Conservation (phyloP, 768 basidiomycete species). For the Podaxis sp. region DNA sequence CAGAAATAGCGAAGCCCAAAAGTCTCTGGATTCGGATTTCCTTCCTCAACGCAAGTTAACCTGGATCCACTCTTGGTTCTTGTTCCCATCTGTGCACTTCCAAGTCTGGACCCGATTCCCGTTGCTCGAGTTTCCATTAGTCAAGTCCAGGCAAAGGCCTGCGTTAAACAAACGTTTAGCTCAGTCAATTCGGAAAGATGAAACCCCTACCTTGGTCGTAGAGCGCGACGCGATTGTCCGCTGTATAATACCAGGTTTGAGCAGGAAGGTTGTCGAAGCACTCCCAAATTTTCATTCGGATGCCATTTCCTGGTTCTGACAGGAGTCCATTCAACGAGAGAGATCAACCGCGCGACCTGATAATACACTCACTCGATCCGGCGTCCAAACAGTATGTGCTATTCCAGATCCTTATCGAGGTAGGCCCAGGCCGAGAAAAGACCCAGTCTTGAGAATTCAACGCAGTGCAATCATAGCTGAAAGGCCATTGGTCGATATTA, state of each 20-base stretch:
- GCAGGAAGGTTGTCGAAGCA: constrained; percentile 22
- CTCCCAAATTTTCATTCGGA: constrained; percentile 23
- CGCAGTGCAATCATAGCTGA: constrained; percentile 34
- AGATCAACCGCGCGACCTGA: neutral
- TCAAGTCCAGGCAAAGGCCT: constrained; percentile 21
- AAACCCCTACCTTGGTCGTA: constrained; percentile 15
- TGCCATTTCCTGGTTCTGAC: constrained; percentile 13
- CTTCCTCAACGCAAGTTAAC: neutral
- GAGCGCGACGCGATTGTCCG: constrained; percentile 23
- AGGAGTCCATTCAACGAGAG: neutral
- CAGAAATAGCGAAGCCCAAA: neutral
- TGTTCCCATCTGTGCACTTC: constrained; percentile 17
- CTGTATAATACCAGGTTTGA: constrained; percentile 26
- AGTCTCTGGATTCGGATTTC: neutral
- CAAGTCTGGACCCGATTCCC: constrained; percentile 18
- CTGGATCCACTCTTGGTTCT: constrained; percentile 18
- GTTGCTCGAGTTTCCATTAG: constrained; percentile 16
- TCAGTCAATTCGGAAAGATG: neutral
- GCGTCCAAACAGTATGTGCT: constrained; percentile 34
- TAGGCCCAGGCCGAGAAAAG: constrained; percentile 22
- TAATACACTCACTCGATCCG: constrained; percentile 25
- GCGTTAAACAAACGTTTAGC: neutral
- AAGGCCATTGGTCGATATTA: neutral
- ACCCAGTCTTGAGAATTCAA: constrained; percentile 31
- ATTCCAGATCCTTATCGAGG: neutral